Percentiles rank a stretch among this genome's conserved stretches.
These are phyloP conservation scores for Begonia fuchsioides DNA, from an alignment of 306 rosid genomes.

Conservation along the genomic window DNA sequence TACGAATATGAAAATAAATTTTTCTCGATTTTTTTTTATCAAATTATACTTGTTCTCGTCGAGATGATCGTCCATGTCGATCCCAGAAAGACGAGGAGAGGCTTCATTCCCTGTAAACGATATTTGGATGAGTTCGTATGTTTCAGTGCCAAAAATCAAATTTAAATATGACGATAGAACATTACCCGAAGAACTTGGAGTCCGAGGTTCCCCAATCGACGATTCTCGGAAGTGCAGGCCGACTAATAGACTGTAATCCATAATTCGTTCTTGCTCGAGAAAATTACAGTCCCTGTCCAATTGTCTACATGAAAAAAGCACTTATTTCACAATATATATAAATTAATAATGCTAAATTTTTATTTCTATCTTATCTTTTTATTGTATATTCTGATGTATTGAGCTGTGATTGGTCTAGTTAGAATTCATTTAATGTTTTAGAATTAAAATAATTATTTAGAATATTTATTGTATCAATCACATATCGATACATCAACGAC, in stretches of 20 bases:
- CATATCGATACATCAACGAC: too few relatives aligned
- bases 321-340: not conserved
- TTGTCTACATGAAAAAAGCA: slow-evolving; percentile 43
- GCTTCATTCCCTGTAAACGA: not conserved
- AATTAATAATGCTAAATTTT: too few relatives aligned
- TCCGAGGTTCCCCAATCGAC: slow-evolving; percentile 19
- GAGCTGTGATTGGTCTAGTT: too few relatives aligned
- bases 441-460: too few relatives aligned
- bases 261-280: slow-evolving; percentile 85
- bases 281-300: slow-evolving; percentile 84
- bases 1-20: too few relatives aligned
- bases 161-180: not conserved
- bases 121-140: too few relatives aligned
- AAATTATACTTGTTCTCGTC: not conserved
- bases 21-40: not conserved
- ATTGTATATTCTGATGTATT: not conserved
- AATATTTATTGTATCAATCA: too few relatives aligned
- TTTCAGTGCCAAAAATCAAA: not conserved
- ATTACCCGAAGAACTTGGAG: slow-evolving; percentile 21
- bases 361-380: too few relatives aligned
- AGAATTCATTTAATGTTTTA: not conserved
- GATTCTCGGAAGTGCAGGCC: slow-evolving; percentile 80
- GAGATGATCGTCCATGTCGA: not conserved
- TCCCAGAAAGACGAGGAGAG: not conserved
- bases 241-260: slow-evolving; percentile 92